Evolutionary conservation across 345 rosid genomes (phyloP).

Genomic region (Salix arbutifolia): DNA sequence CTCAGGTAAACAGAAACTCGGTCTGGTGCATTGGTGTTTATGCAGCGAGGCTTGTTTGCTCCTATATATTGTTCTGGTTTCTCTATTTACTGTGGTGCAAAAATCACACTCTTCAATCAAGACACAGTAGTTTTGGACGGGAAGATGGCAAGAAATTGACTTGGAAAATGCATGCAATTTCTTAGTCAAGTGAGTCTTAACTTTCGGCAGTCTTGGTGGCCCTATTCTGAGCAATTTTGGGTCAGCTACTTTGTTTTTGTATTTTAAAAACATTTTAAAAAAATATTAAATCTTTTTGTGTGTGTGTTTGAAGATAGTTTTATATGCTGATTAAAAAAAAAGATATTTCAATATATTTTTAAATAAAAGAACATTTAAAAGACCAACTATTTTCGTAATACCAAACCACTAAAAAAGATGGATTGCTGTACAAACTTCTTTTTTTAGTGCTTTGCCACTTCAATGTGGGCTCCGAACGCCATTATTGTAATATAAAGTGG

Average conservation of each 20-base stretch:
- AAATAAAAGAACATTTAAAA: no score
- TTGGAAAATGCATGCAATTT: neutral
- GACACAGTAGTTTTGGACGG: neutral
- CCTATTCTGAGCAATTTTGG: constrained; percentile 4
- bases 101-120: neutral
- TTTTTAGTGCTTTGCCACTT: neutral
- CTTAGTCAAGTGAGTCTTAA: neutral
- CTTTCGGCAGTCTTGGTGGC: constrained; percentile 17
- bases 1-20: neutral
- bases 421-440: neutral
- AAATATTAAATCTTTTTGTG: no score
- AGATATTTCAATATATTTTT: no score
- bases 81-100: neutral
- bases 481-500: neutral
- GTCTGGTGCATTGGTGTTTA: neutral
- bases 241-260: neutral
- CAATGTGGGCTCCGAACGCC: constrained; percentile 10
- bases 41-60: neutral
- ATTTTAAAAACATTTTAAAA: no score
- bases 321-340: no score
- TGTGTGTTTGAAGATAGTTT: no score
- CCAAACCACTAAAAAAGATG: neutral
- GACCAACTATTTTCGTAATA: no score
- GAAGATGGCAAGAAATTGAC: neutral
- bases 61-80: neutral